Base-by-base conservation (phyloP, 2,329 filamentous ascomycete genomes). In the Colletotrichum melonis region DNA sequence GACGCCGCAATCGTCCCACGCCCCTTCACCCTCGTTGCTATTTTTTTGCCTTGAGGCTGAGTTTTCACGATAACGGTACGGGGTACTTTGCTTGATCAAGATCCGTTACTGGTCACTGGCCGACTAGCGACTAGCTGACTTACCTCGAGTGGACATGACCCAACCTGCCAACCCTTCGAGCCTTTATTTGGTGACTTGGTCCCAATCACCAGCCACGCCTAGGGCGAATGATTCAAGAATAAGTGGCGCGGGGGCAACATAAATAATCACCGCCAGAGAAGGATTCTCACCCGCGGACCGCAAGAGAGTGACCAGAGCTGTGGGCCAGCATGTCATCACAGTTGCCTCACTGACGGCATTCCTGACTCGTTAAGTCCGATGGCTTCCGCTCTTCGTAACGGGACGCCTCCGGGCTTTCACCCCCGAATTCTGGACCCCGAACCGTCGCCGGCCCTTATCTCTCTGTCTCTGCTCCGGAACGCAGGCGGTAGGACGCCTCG, bases 331-430 rank as follows among this genome's bases (percentile, higher is more conserved):
- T 24, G 42, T 63, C 42, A 59, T 26, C 64, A 46, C 19, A 54
- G 42, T 55, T 60, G 68, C 63, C 55, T 67, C 56, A 55, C 55
- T 54, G 42, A 56, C 54, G 26, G 54, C 22, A 16, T 28, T 28
- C 46, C 66, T 73, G 66, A 73, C 55, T 73, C 54, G 69, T 5
- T 14, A 49, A 28, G 63, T 46, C 52, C 30, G 28, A 22, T 35
- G 28, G 22, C 5, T n/a, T 28, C 71, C 71, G 32, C 67, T 62
- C 65, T 62, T 32, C 22, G 28, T 62, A 24, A n/a, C 67, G 67
- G 56, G 19, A 70, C 67, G 55, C 67, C 67, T 73, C 67, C 70
- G 70, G 70, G 30, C 59, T 60, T 16, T 49, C 28, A 62, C 32
- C 49, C 67, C 71, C 67, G 71, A 70, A 35, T 19, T 26, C 59